Percentiles rank a stretch among this genome's conserved stretches.
These are phyloP conservation scores for Groenewaldozyma auringiensis DNA, from an alignment of 1,139 yeast species.

Conservation along the genomic window DNA sequence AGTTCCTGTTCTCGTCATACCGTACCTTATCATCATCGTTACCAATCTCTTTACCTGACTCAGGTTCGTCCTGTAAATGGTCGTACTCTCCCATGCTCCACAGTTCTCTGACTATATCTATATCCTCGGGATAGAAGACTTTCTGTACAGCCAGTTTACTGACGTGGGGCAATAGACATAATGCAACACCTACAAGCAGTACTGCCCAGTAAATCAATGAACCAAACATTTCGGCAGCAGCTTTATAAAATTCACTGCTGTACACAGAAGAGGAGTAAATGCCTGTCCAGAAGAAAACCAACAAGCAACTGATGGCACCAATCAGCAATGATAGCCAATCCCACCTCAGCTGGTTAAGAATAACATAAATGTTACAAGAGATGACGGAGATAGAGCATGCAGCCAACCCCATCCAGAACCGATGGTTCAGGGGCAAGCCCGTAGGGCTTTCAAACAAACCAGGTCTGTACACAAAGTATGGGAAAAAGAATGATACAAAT, in stretches of 20 bases:
- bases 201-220: conserved; percentile 76
- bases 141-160: conserved; percentile 55
- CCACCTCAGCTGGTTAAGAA: conserved; percentile 86
- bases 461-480: conserved; percentile 57
- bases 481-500: conserved; percentile 75
- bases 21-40: neutral
- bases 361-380: conserved; percentile 70
- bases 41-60: conserved; percentile 3
- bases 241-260: conserved; percentile 66
- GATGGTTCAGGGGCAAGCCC: conserved; percentile 70
- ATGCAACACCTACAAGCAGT: conserved; percentile 58
- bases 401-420: conserved; percentile 77
- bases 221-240: conserved; percentile 70
- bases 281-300: conserved; percentile 84
- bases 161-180: conserved; percentile 73
- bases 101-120: conserved; percentile 78
- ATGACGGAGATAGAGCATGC: conserved; percentile 75
- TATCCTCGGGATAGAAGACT: conserved; percentile 63
- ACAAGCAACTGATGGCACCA: conserved; percentile 53
- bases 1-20: neutral
- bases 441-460: conserved; percentile 49
- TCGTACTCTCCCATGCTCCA: conserved; percentile 23
- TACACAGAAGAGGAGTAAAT: conserved; percentile 62
- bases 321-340: conserved; percentile 75
- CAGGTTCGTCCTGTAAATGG: conserved; percentile 3